Conservation (phyloP, 2,329 filamentous ascomycete genomes). For the Alternaria burnsii region DNA sequence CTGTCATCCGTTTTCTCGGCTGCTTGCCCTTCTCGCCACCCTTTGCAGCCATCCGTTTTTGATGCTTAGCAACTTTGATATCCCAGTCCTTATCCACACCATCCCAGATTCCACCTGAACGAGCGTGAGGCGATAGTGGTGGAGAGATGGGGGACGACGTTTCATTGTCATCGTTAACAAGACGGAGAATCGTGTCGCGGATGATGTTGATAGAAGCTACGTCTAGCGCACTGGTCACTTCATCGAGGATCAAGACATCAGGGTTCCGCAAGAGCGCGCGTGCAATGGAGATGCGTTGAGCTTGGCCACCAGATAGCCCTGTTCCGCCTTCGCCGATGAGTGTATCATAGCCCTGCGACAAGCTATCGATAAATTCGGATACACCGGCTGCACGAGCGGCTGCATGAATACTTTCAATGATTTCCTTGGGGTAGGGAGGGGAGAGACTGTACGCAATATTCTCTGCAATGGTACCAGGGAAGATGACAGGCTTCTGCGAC, state of each 20-base stretch:
- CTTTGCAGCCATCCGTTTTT: not conserved
- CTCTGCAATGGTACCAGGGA: slow-evolving; percentile 76
- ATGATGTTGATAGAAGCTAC: slow-evolving; percentile 71
- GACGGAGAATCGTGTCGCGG: slow-evolving; percentile 65
- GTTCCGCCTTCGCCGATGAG: slow-evolving; percentile 79
- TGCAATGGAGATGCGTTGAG: slow-evolving; percentile 82
- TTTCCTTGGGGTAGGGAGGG: slow-evolving; percentile 61
- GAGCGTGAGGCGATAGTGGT: not conserved
- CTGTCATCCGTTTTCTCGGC: slow-evolving; percentile 62
- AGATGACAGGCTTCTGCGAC: slow-evolving; percentile 76
- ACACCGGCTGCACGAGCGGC: slow-evolving; percentile 69
- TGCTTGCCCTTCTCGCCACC: slow-evolving; percentile 24
- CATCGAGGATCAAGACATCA: slow-evolving; percentile 80
- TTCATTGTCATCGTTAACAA: slow-evolving; percentile 53
- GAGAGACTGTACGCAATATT: slow-evolving; percentile 85
- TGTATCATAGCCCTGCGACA: slow-evolving; percentile 77
- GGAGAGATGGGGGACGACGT: not conserved
- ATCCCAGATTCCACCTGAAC: slow-evolving; percentile 25
- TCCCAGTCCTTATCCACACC: slow-evolving; percentile 18
- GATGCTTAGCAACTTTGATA: slow-evolving; percentile 8
- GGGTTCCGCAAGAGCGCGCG: slow-evolving; percentile 77
- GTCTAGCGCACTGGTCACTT: slow-evolving; percentile 85
- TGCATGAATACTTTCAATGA: slow-evolving; percentile 55
- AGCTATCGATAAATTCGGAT: slow-evolving; percentile 76
- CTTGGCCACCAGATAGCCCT: slow-evolving; percentile 79